Conservation (phyloP, 495 filamentous ascomycete genomes). For the Sordaria brevicollis region DNA sequence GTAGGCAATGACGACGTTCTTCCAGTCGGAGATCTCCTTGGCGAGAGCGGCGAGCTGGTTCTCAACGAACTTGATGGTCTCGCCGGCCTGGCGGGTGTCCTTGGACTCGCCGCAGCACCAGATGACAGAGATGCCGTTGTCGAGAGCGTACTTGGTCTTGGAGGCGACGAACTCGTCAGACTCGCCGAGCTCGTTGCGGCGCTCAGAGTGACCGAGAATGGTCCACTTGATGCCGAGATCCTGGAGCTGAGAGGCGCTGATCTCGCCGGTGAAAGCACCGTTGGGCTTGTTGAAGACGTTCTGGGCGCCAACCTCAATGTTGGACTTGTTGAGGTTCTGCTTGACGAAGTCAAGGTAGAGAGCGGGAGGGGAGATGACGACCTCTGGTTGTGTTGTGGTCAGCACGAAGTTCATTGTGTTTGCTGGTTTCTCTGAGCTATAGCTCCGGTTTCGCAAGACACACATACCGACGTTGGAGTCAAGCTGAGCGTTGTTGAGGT, state of each 20-base stretch:
- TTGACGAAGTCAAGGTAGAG: constrained; percentile 83
- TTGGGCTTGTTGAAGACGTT: constrained; percentile 96
- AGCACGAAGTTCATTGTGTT: background rate
- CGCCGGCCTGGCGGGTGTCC: constrained; percentile 77
- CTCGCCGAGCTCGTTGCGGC: constrained; percentile 78
- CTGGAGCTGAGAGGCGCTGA: constrained; percentile 79
- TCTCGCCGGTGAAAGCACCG: constrained; percentile 95
- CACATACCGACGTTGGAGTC: constrained; percentile 55
- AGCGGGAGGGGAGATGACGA: constrained; percentile 83
- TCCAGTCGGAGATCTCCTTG: constrained; percentile 70
- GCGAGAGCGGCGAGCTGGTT: constrained; percentile 59
- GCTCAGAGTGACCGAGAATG: constrained; percentile 87
- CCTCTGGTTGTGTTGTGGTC: constrained; percentile 44
- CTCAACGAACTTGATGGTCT: constrained; percentile 88
- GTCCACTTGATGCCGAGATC: constrained; percentile 82
- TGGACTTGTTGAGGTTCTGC: constrained; percentile 47
- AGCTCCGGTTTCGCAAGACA: background rate
- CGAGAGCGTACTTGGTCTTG: constrained; percentile 86
- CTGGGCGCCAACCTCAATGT: constrained; percentile 77
- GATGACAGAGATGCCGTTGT: constrained; percentile 81
- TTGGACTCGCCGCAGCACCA: constrained; percentile 93
- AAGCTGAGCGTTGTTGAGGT: constrained; percentile 71
- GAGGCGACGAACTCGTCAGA: constrained; percentile 74
- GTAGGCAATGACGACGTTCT: constrained; percentile 91
- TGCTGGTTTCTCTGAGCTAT: background rate